phyloP scores from a whole-genome alignment of 371 early-diverging fungal genomes.

The Zopfochytrium polystomum region DNA sequence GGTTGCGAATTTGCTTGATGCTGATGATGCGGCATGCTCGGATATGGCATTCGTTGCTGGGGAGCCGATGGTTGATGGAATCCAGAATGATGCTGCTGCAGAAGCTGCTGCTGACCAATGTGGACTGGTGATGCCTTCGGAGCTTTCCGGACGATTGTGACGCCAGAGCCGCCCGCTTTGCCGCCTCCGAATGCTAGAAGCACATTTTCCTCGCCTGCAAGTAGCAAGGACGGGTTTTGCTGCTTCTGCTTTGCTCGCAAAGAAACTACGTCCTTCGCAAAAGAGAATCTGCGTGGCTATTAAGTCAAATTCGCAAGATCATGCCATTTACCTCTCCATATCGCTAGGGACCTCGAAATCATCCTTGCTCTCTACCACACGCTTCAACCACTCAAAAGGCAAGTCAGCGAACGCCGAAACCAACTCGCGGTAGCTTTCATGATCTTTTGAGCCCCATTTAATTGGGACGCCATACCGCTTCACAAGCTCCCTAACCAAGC shows the following conservation, averaged over 20 bases:
- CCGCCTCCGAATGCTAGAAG: conserved; percentile 47
- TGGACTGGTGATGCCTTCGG: too few relatives aligned
- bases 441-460: conserved; percentile 44
- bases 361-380: conserved; percentile 46
- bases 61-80: too few relatives aligned
- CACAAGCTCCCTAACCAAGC: conserved; percentile 42
- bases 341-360: conserved; percentile 49
- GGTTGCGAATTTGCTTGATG: too few relatives aligned
- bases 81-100: too few relatives aligned
- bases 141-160: conserved; percentile 51
- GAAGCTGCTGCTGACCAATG: conserved; percentile 1
- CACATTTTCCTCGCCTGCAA: conserved; percentile 54
- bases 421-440: conserved; percentile 44
- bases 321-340: conserved; percentile 44
- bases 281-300: conserved; percentile 31
- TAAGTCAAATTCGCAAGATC: conserved; percentile 7
- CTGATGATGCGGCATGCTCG: too few relatives aligned
- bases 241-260: conserved; percentile 27
- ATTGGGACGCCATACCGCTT: conserved; percentile 25
- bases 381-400: conserved; percentile 60
- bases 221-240: conserved; percentile 11
- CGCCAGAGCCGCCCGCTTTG: conserved; percentile 32
- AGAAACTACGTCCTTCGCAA: conserved; percentile 50
- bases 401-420: conserved; percentile 45
- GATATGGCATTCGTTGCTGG: conserved; percentile 1